These are phyloP conservation scores for Penicillium sp. DNA, from an alignment of 2,329 filamentous ascomycete species.

Conservation along the genomic window DNA sequence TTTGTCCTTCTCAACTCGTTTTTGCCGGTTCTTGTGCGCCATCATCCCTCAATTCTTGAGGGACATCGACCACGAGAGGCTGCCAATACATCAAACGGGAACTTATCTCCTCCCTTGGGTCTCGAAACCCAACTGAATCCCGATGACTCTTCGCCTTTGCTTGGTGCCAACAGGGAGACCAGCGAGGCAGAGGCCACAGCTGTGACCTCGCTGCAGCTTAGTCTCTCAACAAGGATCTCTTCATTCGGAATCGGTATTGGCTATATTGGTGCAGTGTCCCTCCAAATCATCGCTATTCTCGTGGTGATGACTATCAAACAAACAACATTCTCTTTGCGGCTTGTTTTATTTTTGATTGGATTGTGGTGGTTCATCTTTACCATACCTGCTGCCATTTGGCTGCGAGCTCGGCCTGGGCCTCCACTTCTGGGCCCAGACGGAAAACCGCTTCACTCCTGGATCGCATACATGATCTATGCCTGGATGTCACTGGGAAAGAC, in stretches of 20 bases:
- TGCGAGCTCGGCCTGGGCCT: conserved; percentile 84
- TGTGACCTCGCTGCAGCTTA: conserved; percentile 61
- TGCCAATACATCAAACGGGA: not conserved
- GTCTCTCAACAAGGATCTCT: conserved; percentile 84
- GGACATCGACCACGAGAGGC: conserved; percentile 6
- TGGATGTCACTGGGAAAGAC: conserved; percentile 87
- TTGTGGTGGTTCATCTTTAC: conserved; percentile 93
- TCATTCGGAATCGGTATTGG: conserved; percentile 91
- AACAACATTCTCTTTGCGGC: conserved; percentile 77
- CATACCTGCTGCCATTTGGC: conserved; percentile 81
- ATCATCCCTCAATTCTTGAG: conserved; percentile 63
- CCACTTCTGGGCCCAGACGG: conserved; percentile 54
- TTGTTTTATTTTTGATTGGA: conserved; percentile 84
- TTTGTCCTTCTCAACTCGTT: conserved; percentile 97
- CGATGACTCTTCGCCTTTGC: conserved; percentile 28
- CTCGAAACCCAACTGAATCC: not conserved
- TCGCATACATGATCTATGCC: conserved; percentile 74
- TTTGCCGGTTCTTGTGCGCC: conserved; percentile 81
- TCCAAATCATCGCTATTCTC: conserved; percentile 78
- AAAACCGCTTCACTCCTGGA: conserved; percentile 52
- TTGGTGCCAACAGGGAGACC: conserved; percentile 16
- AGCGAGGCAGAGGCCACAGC: conserved; percentile 3
- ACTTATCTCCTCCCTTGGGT: conserved; percentile 3
- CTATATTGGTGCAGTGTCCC: conserved; percentile 79
- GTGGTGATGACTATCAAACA: conserved; percentile 71